Conservation (phyloP, 495 filamentous ascomycete genomes). For the Penicillium diatomitis region DNA sequence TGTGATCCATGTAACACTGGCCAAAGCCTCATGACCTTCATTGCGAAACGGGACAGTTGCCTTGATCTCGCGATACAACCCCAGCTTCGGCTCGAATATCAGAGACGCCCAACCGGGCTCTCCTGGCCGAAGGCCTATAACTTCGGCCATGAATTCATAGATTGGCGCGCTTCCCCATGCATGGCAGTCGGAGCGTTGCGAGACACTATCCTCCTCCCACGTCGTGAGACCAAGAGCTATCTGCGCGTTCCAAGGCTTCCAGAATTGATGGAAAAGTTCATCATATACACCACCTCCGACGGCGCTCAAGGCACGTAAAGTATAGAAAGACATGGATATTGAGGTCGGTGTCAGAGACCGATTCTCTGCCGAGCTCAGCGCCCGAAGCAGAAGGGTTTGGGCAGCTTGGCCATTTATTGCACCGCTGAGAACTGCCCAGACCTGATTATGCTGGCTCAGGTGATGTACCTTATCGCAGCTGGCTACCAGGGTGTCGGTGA, state of each 20-base stretch:
- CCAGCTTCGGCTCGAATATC: too few species aligned
- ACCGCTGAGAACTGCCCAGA: constrained; percentile 17
- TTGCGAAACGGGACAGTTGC: too few species aligned
- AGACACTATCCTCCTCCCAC: constrained; percentile 33
- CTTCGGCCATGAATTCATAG: constrained; percentile 17
- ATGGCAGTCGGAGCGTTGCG: constrained; percentile 33
- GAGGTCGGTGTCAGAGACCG: constrained; percentile 19
- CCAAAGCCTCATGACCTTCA: too few species aligned
- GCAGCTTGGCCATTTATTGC: constrained; percentile 7
- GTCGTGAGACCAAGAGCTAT: constrained; percentile 28
- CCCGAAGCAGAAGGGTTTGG: background rate
- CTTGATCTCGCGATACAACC: too few species aligned
- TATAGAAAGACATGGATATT: constrained; percentile 33
- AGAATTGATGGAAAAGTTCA: constrained; percentile 16
- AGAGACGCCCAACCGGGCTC: too few species aligned
- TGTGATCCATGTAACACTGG: too few species aligned
- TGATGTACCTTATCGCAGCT: constrained; percentile 14
- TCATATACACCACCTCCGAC: constrained; percentile 21
- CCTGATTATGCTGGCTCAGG: constrained; percentile 18
- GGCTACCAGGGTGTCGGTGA: constrained; percentile 11
- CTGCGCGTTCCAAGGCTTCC: constrained; percentile 25
- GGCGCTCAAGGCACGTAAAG: constrained; percentile 21
- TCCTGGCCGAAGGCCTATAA: too few species aligned
- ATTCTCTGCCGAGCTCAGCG: constrained; percentile 19
- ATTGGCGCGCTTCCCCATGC: constrained; percentile 35